phyloP scores from a whole-genome alignment of 1,139 yeast genomes.

The Blastobotrys serpentis region DNA sequence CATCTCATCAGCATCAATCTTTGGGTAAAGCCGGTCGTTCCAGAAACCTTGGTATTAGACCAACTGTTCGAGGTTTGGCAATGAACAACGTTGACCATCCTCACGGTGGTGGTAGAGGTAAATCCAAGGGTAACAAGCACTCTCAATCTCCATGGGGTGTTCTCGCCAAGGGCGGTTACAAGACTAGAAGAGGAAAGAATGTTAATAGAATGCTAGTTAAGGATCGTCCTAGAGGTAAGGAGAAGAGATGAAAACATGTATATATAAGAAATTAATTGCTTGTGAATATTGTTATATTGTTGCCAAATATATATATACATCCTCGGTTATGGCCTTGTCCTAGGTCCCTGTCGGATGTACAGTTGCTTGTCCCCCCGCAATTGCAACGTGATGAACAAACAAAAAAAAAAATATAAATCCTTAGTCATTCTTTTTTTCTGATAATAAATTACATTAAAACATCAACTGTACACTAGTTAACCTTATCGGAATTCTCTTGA shows the following conservation, averaged over 20 bases:
- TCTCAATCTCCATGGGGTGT: constrained; percentile 98
- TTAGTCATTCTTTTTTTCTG: no score
- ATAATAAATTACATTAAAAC: constrained; percentile 5
- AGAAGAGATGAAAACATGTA: constrained; percentile 20
- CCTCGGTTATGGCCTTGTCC: no score
- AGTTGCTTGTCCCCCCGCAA: neutral
- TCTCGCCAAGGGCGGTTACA: constrained; percentile 83
- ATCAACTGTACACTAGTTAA: neutral
- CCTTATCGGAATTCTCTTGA: neutral
- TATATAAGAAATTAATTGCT: no score
- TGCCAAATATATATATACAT: no score
- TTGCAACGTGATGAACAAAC: no score
- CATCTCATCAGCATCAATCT: constrained; percentile 84
- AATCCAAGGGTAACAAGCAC: constrained; percentile 90
- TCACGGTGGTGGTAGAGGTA: constrained; percentile 99
- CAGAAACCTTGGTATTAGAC: constrained; percentile 91
- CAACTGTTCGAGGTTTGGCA: constrained; percentile 96
- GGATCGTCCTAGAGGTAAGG: constrained; percentile 50
- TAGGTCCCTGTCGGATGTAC: no score
- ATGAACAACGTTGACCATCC: constrained; percentile 98
- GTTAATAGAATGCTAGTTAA: constrained; percentile 79
- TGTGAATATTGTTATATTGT: no score
- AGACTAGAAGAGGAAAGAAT: constrained; percentile 89
- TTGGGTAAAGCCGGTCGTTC: constrained; percentile 98
- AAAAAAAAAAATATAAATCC: no score